phyloP scores from a whole-genome alignment of 345 rosid genomes.

The Salix viminalis region DNA sequence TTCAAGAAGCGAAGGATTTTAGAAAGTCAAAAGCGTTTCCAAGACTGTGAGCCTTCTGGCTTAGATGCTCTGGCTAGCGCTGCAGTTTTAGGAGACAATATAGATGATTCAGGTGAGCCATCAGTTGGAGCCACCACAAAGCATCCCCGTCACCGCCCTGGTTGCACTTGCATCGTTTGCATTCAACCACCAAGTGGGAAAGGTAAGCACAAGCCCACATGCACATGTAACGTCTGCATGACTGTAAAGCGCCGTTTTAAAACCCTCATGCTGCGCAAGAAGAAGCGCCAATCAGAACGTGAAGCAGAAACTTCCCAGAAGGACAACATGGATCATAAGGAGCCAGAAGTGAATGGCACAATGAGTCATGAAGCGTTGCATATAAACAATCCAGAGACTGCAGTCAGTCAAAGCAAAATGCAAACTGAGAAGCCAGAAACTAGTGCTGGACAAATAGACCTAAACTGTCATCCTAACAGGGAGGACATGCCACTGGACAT shows the following conservation, averaged over 20 bases:
- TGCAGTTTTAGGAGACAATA: slow-evolving; percentile 62
- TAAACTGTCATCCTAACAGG: slow-evolving; percentile 47
- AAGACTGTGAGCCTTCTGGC: slow-evolving; percentile 50
- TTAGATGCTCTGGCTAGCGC: slow-evolving; percentile 85
- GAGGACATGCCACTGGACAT: slow-evolving; percentile 36
- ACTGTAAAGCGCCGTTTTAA: slow-evolving; percentile 89
- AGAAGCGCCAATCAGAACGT: slow-evolving; percentile 67
- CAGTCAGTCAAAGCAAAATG: slow-evolving; percentile 28
- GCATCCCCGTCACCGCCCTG: slow-evolving; percentile 93
- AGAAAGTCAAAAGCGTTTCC: slow-evolving; percentile 35
- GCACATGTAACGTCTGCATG: slow-evolving; percentile 83
- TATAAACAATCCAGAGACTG: slow-evolving; percentile 28
- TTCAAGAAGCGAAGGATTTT: slow-evolving; percentile 46
- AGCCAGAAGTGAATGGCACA: slow-evolving; percentile 26
- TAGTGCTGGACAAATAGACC: slow-evolving; percentile 45
- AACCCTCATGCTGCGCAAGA: slow-evolving; percentile 87
- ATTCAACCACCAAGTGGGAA: slow-evolving; percentile 99
- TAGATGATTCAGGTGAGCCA: slow-evolving; percentile 41
- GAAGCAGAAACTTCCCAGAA: slow-evolving; percentile 43
- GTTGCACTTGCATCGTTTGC: slow-evolving; percentile 94
- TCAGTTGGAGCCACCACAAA: slow-evolving; percentile 76
- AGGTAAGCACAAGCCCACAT: slow-evolving; percentile 75
- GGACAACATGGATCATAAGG: slow-evolving; percentile 24
- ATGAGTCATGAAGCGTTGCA: slow-evolving; percentile 6
- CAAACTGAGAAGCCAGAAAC: slow-evolving; percentile 37